Conservation (phyloP, 305 asterid species). For the Ajuga reptans region DNA sequence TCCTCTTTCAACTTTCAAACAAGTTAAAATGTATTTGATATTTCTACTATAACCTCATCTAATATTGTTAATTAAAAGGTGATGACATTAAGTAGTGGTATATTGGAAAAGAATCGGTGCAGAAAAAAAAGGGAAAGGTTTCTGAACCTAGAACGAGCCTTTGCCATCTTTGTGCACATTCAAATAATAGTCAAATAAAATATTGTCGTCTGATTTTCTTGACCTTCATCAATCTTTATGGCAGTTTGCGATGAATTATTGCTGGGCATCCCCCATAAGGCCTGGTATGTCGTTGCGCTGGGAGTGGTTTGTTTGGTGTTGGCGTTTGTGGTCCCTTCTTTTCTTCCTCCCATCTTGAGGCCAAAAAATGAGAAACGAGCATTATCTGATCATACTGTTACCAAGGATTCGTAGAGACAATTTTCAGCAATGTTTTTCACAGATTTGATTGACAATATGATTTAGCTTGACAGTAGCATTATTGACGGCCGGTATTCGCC, state of each 20-base stretch:
- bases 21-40: no score
- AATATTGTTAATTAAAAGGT: no score
- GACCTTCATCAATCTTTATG: conserved; percentile 18
- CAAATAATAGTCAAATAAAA: neutral
- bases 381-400: conserved; percentile 16
- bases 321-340: conserved; percentile 54
- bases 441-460: conserved; percentile 10
- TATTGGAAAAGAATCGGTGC: no score
- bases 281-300: conserved; percentile 59
- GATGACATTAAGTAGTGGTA: no score
- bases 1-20: no score
- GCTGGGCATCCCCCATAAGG: conserved; percentile 69
- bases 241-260: conserved; percentile 87
- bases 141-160: neutral
- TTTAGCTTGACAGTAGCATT: conserved; percentile 7
- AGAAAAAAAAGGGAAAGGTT: neutral
- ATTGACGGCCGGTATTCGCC: no score
- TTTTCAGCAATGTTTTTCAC: neutral
- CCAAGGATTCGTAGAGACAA: conserved; percentile 40
- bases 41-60: no score
- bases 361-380: conserved; percentile 38
- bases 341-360: conserved; percentile 56
- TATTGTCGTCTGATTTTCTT: conserved; percentile 1
- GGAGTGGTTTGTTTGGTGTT: conserved; percentile 51
- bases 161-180: neutral